phyloP scores from a whole-genome alignment of 495 filamentous ascomycete species.

The Penicillium antarcticum region DNA sequence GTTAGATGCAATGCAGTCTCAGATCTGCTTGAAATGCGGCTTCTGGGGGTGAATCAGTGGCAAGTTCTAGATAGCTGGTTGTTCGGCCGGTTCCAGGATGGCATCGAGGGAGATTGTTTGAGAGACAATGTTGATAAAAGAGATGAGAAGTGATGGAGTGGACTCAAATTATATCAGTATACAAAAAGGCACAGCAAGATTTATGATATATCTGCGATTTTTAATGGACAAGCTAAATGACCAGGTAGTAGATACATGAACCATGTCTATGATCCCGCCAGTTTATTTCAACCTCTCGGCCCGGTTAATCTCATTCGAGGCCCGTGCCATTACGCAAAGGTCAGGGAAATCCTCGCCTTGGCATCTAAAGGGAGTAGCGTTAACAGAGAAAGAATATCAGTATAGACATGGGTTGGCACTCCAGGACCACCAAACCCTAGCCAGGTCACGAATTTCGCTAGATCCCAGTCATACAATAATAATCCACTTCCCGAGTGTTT shows the following conservation, averaged over 20 bases:
- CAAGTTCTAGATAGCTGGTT: background rate
- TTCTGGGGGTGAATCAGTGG: background rate
- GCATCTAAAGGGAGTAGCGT: background rate
- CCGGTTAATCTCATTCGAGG: conserved; percentile 4
- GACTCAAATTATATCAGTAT: background rate
- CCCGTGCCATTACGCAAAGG: conserved; percentile 1
- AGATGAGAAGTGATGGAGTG: background rate
- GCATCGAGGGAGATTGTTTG: background rate
- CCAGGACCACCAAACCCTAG: conserved; percentile 21
- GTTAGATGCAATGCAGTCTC: conserved; percentile 27
- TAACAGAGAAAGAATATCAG: conserved; percentile 2
- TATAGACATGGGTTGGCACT: conserved; percentile 11
- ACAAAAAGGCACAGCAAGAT: background rate
- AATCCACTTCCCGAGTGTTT: conserved; percentile 26
- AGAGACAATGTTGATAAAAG: background rate
- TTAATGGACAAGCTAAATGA: background rate
- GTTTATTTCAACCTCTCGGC: conserved; percentile 8
- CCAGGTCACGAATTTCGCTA: conserved; percentile 18
- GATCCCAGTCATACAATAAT: background rate
- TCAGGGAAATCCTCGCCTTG: background rate
- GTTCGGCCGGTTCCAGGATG: background rate
- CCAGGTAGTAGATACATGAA: background rate
- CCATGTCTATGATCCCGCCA: conserved; percentile 9
- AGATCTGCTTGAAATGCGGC: conserved; percentile 12
- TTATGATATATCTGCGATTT: background rate